Base-by-base conservation (phyloP, 73 alveolate species). In the Paramecium tetraurelia region DNA sequence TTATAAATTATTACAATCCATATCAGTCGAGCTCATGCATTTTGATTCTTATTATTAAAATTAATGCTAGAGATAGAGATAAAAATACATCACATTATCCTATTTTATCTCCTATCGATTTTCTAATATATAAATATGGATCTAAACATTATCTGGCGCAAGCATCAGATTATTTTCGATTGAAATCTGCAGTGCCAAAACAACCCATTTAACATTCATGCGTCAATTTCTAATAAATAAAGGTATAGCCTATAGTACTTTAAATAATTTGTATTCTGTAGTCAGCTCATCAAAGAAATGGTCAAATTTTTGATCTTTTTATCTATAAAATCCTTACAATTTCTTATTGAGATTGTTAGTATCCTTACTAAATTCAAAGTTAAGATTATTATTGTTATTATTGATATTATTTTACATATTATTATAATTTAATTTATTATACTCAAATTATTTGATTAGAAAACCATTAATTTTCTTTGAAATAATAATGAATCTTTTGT, bases 181-280 rank as follows among this genome's bases (percentile, higher is more conserved):
- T 35, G 40, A 36, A 72, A 72, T 36, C 68, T 14, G 86, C 4
- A 11, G 36, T 72, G 3, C 58, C 86, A 36, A 72, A 72, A 72
- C 86, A 72, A 72, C 1, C 18, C 86, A 72, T 72, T 33, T 72
- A 72, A 36, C 86, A 72, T 72, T 72, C 86, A 11, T 72, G 86
- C 12, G 86, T 72, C 57, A 36, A 16, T 72, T 72, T 72, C 86
- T 72, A 48, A 48, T 48, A 48, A 48, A 2, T 48, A 48, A 27
- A 14, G 5, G 10, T 48, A 48, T 16, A 48, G 7, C 8, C 22
- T 72, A 14, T 3, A 11, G 8, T 72, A 72, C 86, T 72, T 72
- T 72, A 9, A 72, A 72, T 72, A 72, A 68, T 72, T 72, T 72
- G 7, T 72, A 72, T 38, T 72, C 86, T 35, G 46, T 21, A 3